These are phyloP conservation scores for Lipomyces kockii DNA, from an alignment of 805 yeast genomes.

Conservation along the genomic window DNA sequence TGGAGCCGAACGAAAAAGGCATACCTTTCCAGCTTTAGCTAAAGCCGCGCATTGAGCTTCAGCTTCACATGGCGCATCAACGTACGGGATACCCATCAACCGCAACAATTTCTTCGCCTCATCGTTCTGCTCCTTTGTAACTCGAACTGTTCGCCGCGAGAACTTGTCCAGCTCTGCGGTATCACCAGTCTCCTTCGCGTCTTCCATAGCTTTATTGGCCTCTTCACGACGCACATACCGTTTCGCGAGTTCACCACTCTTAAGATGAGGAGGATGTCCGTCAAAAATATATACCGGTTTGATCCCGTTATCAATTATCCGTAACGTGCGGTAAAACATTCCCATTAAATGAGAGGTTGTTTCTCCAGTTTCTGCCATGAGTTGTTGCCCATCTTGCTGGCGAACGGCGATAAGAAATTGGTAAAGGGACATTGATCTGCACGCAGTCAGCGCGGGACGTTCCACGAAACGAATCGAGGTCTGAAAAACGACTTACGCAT, in stretches of 20 bases:
- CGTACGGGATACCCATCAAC: constrained; percentile 94
- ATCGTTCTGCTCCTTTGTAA: constrained; percentile 86
- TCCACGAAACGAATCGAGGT: background rate
- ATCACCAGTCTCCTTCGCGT: constrained; percentile 78
- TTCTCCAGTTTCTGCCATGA: constrained; percentile 86
- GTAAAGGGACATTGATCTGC: constrained; percentile 94
- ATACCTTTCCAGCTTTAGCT: constrained; percentile 80
- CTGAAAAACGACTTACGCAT: constrained; percentile 38
- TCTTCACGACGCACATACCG: constrained; percentile 80
- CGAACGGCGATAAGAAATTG: constrained; percentile 96
- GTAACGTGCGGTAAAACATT: constrained; percentile 88
- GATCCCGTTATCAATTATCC: constrained; percentile 89
- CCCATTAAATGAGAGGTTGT: constrained; percentile 96
- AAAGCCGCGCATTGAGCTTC: constrained; percentile 97
- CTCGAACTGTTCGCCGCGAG: constrained; percentile 88
- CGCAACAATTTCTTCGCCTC: constrained; percentile 82
- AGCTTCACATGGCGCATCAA: constrained; percentile 96
- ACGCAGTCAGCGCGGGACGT: background rate
- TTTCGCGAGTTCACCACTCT: constrained; percentile 90
- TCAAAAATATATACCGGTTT: constrained; percentile 97
- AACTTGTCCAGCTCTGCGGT: constrained; percentile 73
- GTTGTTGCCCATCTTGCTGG: constrained; percentile 94
- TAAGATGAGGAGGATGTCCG: constrained; percentile 94
- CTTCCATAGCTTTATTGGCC: constrained; percentile 75
- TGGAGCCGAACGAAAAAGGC: background rate